Conservation (phyloP, 805 yeast species). For the Candida pseudofarinosa region DNA sequence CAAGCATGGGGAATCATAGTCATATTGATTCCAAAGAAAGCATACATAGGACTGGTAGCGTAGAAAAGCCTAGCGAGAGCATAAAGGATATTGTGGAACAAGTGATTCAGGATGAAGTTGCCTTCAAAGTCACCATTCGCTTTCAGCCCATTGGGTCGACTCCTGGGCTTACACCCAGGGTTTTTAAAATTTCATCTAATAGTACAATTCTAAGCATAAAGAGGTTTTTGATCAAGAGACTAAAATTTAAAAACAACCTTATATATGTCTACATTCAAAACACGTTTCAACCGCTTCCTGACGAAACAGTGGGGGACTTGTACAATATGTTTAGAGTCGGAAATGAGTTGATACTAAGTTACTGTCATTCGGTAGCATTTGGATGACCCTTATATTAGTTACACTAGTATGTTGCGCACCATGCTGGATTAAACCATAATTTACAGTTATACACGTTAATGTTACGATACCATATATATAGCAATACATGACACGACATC, state of each 20-base stretch:
- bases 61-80: background rate
- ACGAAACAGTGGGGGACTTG: slow-evolving; percentile 33
- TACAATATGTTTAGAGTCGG: slow-evolving; percentile 25
- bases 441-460: no score
- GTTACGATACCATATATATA: no score
- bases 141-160: slow-evolving; percentile 62
- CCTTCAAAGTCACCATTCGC: slow-evolving; percentile 42
- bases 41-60: background rate
- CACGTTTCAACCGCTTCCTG: slow-evolving; percentile 40
- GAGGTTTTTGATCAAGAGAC: slow-evolving; percentile 40
- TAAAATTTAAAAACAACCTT: slow-evolving; percentile 19
- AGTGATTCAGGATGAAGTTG: background rate
- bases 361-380: slow-evolving; percentile 38
- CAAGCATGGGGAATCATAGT: background rate
- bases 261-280: slow-evolving; percentile 35
- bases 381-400: slow-evolving; percentile 22
- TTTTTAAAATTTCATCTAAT: slow-evolving; percentile 45
- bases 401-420: no score
- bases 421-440: no score
- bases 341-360: slow-evolving; percentile 34
- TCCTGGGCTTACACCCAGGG: slow-evolving; percentile 44
- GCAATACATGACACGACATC: no score
- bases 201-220: slow-evolving; percentile 46
- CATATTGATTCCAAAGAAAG: background rate
- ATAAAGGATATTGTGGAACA: background rate